Evolutionary conservation across 257 asterid species (phyloP), one percentile per base, ranked within the genome.

Genomic region (Agastache rugosa): DNA sequence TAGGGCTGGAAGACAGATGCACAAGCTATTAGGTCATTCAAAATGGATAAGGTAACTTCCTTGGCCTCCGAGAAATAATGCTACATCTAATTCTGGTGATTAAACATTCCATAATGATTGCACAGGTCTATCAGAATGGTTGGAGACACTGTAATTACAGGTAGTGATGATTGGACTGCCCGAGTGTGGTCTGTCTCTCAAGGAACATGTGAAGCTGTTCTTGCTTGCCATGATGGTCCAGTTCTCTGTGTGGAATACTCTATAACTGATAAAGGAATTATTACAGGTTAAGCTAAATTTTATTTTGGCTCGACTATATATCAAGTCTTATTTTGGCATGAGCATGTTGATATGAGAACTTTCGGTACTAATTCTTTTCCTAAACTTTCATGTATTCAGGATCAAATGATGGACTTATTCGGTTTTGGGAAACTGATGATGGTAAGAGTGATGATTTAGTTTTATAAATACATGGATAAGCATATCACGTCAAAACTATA

Each of bases 121-220:
- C 55, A 67, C 89, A 94, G 99, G 89, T 92, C 99, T 64, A 87
- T 94, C 64, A 90, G 97, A 89, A 90, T 94, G 98, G 99, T 88
- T 31, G 97, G 97, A 54, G 99, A 94, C 84, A 88, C 93, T 56
- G 79, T 94, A 65, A 77, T 94, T 61, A 92, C 99, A 6, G 99
- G 98, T 34, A 94, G 99, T 84, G 99, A 94, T 87, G 99, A 94
- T 79, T 94, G 99, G 99, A 94, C 99, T 44, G 97, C 98, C 63
- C 93, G 99, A 63, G 77, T 92, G 71, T 94, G 99, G 98, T 92
- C 99, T 69, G 88, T 87, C 69, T 90, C 97, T 48, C 92, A 85
- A 85, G 99, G 99, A 84, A 80, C 94, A 20, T 94, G 99, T 84
- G 98, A 92, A 44, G 97, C 97, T 74, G 99, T 94, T 84, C 89